Evolutionary conservation across 2,329 filamentous ascomycete species (phyloP).

Genomic region (Diaporthe sp.): DNA sequence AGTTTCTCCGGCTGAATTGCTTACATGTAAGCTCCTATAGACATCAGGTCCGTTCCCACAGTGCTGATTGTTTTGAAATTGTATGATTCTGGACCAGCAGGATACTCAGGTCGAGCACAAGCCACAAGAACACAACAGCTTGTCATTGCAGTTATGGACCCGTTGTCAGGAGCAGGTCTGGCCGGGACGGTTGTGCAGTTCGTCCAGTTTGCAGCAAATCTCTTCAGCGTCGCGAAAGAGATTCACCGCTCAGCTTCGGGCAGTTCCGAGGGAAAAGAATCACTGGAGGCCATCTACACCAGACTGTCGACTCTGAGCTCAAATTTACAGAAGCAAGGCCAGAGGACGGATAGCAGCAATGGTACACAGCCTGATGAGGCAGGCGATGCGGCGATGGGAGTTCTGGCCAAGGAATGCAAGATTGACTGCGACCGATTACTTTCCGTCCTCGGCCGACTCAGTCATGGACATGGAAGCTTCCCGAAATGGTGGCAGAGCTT

Average conservation of each 20-base stretch:
- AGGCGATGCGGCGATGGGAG: not conserved
- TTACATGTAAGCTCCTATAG: too few relatives aligned
- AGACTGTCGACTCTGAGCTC: not conserved
- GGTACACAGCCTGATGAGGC: not conserved
- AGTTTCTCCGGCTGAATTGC: not conserved
- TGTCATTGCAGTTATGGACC: not conserved
- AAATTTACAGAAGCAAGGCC: not conserved
- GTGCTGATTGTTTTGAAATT: not conserved
- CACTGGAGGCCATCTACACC: not conserved
- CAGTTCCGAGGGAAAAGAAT: not conserved
- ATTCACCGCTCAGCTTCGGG: not conserved
- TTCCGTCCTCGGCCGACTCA: not conserved
- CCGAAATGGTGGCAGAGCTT: conserved; percentile 21
- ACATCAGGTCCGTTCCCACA: not conserved
- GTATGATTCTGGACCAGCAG: too few relatives aligned
- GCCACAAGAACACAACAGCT: too few relatives aligned
- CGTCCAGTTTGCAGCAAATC: conserved; percentile 7
- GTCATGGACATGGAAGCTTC: not conserved
- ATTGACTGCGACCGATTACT: not conserved
- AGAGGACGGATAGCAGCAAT: not conserved
- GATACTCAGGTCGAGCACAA: not conserved
- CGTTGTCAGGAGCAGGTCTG: not conserved
- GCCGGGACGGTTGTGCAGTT: conserved; percentile 9
- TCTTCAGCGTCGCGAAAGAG: conserved; percentile 11
- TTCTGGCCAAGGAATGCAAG: not conserved